A percentile compares a stretch with the other conserved stretches of the same genome.
Evolutionary conservation across 148 eudicot genomes (phyloP).

Genomic region (Vaccinium darrowii): DNA sequence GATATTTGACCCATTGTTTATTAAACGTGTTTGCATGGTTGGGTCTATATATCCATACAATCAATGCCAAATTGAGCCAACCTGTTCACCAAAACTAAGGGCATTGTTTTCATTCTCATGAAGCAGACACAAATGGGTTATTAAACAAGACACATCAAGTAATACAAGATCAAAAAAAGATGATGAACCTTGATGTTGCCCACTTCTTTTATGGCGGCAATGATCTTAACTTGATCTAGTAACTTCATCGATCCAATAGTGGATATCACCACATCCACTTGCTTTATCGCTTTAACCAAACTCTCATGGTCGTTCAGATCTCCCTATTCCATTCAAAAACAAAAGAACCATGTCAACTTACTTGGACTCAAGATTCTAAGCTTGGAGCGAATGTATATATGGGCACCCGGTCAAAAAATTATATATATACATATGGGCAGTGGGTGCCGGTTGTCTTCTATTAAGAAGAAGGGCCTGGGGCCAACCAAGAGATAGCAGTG

Average conservation of each 20-base stretch:
- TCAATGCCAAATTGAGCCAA: not conserved
- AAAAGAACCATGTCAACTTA: not conserved
- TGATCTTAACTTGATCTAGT: conserved; percentile 27
- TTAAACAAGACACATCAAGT: not conserved
- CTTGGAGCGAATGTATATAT: not conserved
- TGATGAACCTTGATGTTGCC: conserved; percentile 24
- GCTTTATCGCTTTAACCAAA: conserved; percentile 31
- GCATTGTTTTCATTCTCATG: not conserved
- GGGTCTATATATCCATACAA: not conserved
- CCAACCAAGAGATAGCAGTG: no score
- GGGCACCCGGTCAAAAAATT: no score
- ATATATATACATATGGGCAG: no score
- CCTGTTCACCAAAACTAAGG: not conserved
- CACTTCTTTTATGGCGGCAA: conserved; percentile 31
- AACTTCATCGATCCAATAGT: conserved; percentile 15
- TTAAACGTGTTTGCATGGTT: not conserved
- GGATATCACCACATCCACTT: conserved; percentile 35
- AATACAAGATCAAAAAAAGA: not conserved
- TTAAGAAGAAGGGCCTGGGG: no score
- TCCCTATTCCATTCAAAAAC: conserved; percentile 21
- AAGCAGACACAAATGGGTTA: not conserved
- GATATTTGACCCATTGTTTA: not conserved
- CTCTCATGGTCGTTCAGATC: conserved; percentile 29
- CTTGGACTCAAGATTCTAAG: not conserved
- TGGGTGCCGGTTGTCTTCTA: no score